Base-by-base conservation (phyloP, 2,329 filamentous ascomycete genomes). In the Nothophoma quercina region DNA sequence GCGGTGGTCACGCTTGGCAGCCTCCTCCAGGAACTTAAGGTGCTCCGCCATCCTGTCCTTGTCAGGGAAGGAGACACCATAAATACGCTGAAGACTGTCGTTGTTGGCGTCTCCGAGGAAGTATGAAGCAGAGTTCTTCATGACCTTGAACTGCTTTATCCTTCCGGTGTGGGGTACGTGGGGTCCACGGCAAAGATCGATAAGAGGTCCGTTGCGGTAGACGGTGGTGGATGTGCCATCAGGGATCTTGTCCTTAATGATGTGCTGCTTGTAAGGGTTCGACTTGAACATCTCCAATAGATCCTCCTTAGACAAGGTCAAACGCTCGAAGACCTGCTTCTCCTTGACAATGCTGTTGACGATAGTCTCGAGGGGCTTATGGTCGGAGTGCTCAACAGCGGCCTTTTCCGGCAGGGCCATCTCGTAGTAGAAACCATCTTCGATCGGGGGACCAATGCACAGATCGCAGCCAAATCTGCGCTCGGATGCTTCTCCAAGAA, bases 241-340 rank as follows among this genome's bases (percentile, higher is more conserved):
- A 30, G 88, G 82, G 56, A 98, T 90, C 77, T 96, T 92, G 80
- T 92, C 89, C 66, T 91, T 88, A 79, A 99, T 98, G 76, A 98
- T 96, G 75, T 97, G 90, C 74, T 96, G 87, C 85, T 99, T 98
- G 82, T 96, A 98, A 75, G 95, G 95, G 83, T 96, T 97, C 83
- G 96, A 96, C 66, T 87, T 86, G 81, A 98, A 98, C 90, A 98
- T 96, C 74, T 96, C 91, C 44, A 95, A 85, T 42, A 98, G 83
- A 63, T 98, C 88, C 47, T 93, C 89, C 78, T 98, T 98, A 61
- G 89, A 89, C 70, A 97, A 85, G 60, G 89, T 89, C 39, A 98
- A 81, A 54, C 95, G 87, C 80, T 97, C 90, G 73, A 98, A 98
- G 43, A 88, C 88, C 77, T 98, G 93, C 82, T 96, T 96, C 78